These are phyloP conservation scores for Uromyces viciae-fabae DNA, from an alignment of 1,284 basidiomycete genomes.

Conservation along the genomic window DNA sequence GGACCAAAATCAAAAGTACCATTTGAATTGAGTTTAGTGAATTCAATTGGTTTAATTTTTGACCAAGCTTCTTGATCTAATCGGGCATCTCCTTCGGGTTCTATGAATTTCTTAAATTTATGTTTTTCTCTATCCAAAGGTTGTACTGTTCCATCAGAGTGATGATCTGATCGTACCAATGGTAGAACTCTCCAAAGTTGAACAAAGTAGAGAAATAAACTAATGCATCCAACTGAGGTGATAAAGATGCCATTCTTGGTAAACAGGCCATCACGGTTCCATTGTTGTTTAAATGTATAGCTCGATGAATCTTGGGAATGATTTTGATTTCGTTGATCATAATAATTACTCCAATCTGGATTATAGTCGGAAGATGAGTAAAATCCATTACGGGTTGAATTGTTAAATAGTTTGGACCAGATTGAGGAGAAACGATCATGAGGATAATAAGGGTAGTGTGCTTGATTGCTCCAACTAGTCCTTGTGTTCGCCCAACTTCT, in stretches of 20 bases:
- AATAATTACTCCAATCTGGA: neutral
- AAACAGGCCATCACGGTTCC: conserved; percentile 24
- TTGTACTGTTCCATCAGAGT: neutral
- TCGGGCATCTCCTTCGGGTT: conserved; percentile 20
- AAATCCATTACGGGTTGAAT: neutral
- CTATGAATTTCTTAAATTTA: neutral
- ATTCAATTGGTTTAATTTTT: neutral
- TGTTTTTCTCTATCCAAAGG: neutral
- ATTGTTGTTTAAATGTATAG: conserved; percentile 32
- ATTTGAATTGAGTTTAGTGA: neutral
- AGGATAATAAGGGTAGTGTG: neutral
- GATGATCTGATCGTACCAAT: neutral
- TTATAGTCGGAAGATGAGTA: conserved; percentile 7
- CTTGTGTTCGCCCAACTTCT: neutral
- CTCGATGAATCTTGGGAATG: neutral
- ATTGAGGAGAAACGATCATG: neutral
- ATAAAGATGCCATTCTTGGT: conserved; percentile 33
- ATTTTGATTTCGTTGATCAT: neutral
- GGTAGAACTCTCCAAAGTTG: conserved; percentile 22
- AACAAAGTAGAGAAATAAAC: neutral
- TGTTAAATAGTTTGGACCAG: conserved; percentile 7
- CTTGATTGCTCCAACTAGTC: neutral
- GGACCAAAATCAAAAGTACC: neutral
- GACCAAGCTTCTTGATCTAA: conserved; percentile 32
- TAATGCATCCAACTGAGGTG: conserved; percentile 10